Evolutionary conservation across 176 grass and related monocot species (phyloP), one percentile per base, ranked within the genome.

Genomic region (Hordeum vulgare): DNA sequence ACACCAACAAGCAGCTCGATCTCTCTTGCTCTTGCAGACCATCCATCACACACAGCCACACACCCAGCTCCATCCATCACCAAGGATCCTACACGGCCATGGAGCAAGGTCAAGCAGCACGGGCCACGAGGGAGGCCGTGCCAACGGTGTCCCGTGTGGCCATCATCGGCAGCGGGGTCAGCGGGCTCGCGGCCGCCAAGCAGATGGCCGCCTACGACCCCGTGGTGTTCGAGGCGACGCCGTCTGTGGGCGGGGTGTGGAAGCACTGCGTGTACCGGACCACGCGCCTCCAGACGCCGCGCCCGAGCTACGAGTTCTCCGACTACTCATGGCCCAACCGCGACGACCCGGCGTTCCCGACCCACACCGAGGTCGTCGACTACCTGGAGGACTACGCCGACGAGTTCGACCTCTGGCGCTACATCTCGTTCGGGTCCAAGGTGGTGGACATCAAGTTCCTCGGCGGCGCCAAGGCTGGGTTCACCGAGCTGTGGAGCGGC

Each of bases 241-340:
- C 73, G 23, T 90, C 85, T 8, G 44, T 98, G 25, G 96, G 91
- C 27, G 96, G 96, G 2, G 96, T 98, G 77, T 98, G 96, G 96
- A 87, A 86, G 85, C 91, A 98, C 93, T 95, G 93, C 85, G 86
- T 77, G 23, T 95, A 87, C 91, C 91, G 93, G 13, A 90, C 93
- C 13, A 98, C 96, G 24, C 40, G 96, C 61, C 93, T 96, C 63
- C 96, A 98, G 83, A 98, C 96, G 17, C 93, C 96, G 7, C 89
- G 96, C 7, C 85, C 77, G 2, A 91, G 96, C 96, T 98, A 95
- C 80, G 96, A 98, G 83, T 98, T 98, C 91, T 95, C 96, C 51
- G 96, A 96, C 85, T 83, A 88, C 85, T 79, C 85, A 40, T 98
- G 96, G 96, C 61, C 21, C 42, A 85, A 94, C 91, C 90, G 96